Evolutionary conservation across 2,329 filamentous ascomycete genomes (phyloP), one percentile per base, ranked within the genome.

Genomic region (Ascomycota sp.): DNA sequence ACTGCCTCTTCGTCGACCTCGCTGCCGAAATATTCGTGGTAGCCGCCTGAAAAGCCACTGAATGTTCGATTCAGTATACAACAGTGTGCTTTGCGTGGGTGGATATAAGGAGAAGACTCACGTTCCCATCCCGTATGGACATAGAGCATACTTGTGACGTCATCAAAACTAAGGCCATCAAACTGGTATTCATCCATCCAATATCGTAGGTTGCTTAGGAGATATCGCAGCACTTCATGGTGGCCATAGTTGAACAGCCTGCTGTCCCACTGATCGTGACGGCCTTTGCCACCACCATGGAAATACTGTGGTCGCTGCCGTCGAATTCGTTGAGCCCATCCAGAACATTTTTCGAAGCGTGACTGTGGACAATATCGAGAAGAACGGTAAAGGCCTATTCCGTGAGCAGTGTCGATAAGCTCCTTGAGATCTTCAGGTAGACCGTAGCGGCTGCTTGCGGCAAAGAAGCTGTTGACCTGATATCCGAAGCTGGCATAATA

Each of bases 401-500:
- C 68, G 45, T 98, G 89, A 4, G 89, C 89, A 2, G 81, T 92
- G 46, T 98, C 89, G 38, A 98, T 80, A 29, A 98, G 67, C 61
- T 95, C 86, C 53, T 93, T 98, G 40, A 98, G 62, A 23, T 95
- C 89, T 46, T 98, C 89, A 0, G 89, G 89, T 1, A 75, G 69
- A 25, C 89, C 89, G 47, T 93, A 98, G 37, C 89, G 75, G 52
- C 86, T 95, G 53, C 85, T 94, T 9, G 86, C 85, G 20, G 89
- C 89, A 44, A 95, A 98, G 63, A 98, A 98, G 54, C 79, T 94
- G 61, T 95, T 98, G 56, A 98, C 72, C 54, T 98, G 89, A 53
- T 98, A 98, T 28, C 89, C 89, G 44, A 98, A 98, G 47, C 86
- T 95, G 44, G 89, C 89, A 51, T 98, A 98, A 63, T 98, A 98